Conservation (phyloP, 768 basidiomycete species). For the Coprinopsis cinerea region DNA sequence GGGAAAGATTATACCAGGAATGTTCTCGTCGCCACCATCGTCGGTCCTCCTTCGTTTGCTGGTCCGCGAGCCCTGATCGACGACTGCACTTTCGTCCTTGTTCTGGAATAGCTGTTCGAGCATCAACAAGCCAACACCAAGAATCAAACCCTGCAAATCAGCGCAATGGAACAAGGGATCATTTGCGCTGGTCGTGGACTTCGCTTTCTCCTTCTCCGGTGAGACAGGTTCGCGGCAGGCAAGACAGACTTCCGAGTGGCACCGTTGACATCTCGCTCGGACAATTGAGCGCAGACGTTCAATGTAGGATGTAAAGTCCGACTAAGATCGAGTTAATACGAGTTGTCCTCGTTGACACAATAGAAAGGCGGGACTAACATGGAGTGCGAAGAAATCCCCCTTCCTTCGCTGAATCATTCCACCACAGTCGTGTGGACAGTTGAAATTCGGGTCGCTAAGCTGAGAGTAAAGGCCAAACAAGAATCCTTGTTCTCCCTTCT, state of each 20-base stretch:
- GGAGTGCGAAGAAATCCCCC: constrained; percentile 77
- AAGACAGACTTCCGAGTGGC: constrained; percentile 58
- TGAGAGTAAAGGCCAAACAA: constrained; percentile 81
- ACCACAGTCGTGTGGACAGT: constrained; percentile 76
- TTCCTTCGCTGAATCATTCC: constrained; percentile 52
- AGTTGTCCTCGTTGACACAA: constrained; percentile 11
- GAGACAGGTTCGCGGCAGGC: constrained; percentile 70
- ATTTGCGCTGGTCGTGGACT: constrained; percentile 38
- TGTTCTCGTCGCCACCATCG: constrained; percentile 16
- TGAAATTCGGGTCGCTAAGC: constrained; percentile 54
- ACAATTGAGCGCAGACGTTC: constrained; percentile 54
- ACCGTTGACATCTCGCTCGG: constrained; percentile 55
- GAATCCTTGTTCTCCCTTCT: constrained; percentile 85
- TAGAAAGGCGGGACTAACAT: constrained; percentile 45
- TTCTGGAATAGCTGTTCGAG: constrained; percentile 69
- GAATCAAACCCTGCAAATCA: constrained; percentile 81
- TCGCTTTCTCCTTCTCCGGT: constrained; percentile 34
- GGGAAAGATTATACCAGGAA: constrained; percentile 25
- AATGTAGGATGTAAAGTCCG: constrained; percentile 68
- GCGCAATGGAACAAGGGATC: constrained; percentile 82
- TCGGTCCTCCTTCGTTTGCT: constrained; percentile 48
- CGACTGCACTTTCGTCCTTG: constrained; percentile 27
- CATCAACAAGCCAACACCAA: constrained; percentile 88
- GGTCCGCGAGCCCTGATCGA: constrained; percentile 31
- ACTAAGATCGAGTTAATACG: constrained; percentile 33